Conservation (phyloP, 805 yeast species). For the Brettanomyces custersianus region DNA sequence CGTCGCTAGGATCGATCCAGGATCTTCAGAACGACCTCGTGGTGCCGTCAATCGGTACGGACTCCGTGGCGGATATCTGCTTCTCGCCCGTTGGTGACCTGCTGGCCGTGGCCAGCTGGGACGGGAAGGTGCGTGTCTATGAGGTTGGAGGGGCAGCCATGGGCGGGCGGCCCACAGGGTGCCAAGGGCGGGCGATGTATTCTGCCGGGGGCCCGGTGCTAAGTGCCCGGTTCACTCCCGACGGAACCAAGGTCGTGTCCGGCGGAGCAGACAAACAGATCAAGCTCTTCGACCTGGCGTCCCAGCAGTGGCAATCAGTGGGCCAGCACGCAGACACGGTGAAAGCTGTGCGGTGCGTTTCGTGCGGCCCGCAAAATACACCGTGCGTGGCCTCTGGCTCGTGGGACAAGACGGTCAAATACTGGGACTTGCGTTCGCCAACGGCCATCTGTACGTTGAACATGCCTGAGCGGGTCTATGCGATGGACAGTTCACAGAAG, state of each 20-base stretch:
- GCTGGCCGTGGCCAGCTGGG: constrained; percentile 86
- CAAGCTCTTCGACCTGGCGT: constrained; percentile 68
- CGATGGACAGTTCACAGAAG: constrained; percentile 78
- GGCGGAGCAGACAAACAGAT: constrained; percentile 92
- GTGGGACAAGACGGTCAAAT: constrained; percentile 91
- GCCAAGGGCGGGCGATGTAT: constrained; percentile 79
- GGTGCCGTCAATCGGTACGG: constrained; percentile 81
- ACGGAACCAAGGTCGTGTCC: constrained; percentile 79
- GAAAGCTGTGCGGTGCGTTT: constrained; percentile 62
- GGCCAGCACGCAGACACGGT: constrained; percentile 85
- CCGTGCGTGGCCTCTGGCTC: constrained; percentile 85
- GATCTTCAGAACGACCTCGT: constrained; percentile 64
- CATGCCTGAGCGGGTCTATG: constrained; percentile 84
- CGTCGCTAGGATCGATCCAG: constrained; percentile 41
- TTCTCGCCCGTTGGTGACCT: constrained; percentile 84
- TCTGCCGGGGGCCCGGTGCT: constrained; percentile 88
- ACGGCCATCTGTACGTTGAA: constrained; percentile 73
- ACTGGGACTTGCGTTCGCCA: constrained; percentile 89
- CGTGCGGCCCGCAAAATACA: constrained; percentile 76
- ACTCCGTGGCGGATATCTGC: constrained; percentile 72
- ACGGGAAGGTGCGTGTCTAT: constrained; percentile 85
- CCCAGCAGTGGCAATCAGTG: constrained; percentile 75
- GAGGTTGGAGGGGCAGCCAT: constrained; percentile 42
- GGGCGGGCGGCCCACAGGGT: constrained; percentile 44
- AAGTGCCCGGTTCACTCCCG: constrained; percentile 71